phyloP scores from a whole-genome alignment of 2,329 filamentous ascomycete genomes.

The Fusarium keratoplasticum region DNA sequence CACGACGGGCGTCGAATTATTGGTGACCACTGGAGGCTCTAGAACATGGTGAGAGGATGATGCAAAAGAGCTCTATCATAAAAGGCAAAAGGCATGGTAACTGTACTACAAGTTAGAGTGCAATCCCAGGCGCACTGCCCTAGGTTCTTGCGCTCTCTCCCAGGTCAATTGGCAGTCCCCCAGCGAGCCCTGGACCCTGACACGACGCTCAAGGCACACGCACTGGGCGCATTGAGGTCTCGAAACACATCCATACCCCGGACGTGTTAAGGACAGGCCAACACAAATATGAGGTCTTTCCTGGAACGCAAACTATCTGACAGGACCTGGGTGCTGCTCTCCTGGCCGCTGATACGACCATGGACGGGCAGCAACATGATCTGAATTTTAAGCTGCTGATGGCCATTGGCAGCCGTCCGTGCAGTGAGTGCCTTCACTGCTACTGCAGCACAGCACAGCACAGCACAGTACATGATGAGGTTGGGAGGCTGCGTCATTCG shows the following conservation, averaged over 20 bases:
- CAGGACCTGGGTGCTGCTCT: not conserved
- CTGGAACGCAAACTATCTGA: not conserved
- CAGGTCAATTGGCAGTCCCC: not conserved
- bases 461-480: not conserved
- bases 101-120: not conserved
- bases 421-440: not conserved
- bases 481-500: constrained; percentile 11
- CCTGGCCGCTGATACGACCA: not conserved
- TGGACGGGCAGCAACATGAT: constrained; percentile 1
- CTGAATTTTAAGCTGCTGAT: not conserved
- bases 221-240: constrained; percentile 20
- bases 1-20: constrained; percentile 22
- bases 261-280: constrained; percentile 14
- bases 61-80: constrained; percentile 12
- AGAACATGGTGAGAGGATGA: not conserved
- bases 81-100: constrained; percentile 1
- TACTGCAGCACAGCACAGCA: not conserved
- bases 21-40: not conserved
- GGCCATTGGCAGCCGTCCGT: constrained; percentile 31
- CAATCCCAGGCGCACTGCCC: not conserved
- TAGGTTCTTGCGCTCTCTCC: not conserved
- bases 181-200: constrained; percentile 19
- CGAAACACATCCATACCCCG: constrained; percentile 21
- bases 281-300: constrained; percentile 3
- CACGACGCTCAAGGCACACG: constrained; percentile 2